Percentiles rank a stretch among this genome's conserved stretches.
Conservation (phyloP, 1,139 yeast genomes). For the Sugiyamaella novakii region DNA sequence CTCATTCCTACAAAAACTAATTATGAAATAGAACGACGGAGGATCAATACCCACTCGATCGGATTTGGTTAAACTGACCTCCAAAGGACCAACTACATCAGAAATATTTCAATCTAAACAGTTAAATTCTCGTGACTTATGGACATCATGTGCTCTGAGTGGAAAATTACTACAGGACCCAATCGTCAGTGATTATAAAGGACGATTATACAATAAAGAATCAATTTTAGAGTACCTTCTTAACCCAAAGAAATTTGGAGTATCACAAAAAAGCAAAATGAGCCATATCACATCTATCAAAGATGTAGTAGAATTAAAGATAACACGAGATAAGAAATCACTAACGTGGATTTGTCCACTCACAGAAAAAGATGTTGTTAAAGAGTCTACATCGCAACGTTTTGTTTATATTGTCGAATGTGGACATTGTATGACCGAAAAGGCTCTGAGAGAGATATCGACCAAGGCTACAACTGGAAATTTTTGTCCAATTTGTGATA, state of each 20-base stretch:
- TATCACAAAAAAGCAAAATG: conserved; percentile 36
- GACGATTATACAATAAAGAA: conserved; percentile 70
- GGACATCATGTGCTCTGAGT: conserved; percentile 52
- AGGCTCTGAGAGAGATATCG: conserved; percentile 42
- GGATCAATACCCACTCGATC: conserved; percentile 53
- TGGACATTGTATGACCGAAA: conserved; percentile 55
- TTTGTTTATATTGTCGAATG: conserved; percentile 55
- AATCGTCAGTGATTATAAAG: conserved; percentile 71
- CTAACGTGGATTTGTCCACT: conserved; percentile 56
- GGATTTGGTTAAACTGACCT: conserved; percentile 42
- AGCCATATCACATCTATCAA: conserved; percentile 51
- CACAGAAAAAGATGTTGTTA: conserved; percentile 45
- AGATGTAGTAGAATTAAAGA: conserved; percentile 54
- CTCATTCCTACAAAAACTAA: too few relatives aligned
- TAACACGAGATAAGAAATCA: conserved; percentile 33
- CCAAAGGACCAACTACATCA: conserved; percentile 33
- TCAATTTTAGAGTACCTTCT: conserved; percentile 61
- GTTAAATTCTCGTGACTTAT: conserved; percentile 36
- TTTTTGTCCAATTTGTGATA: conserved; percentile 49
- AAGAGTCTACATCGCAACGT: conserved; percentile 40
- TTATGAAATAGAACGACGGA: conserved; percentile 58
- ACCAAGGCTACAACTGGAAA: background rate
- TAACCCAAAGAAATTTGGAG: conserved; percentile 41
- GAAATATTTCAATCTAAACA: conserved; percentile 34
- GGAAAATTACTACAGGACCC: conserved; percentile 49